Evolutionary conservation across 1,284 basidiomycete species (phyloP).

Genomic region (Ganoderma sp.): DNA sequence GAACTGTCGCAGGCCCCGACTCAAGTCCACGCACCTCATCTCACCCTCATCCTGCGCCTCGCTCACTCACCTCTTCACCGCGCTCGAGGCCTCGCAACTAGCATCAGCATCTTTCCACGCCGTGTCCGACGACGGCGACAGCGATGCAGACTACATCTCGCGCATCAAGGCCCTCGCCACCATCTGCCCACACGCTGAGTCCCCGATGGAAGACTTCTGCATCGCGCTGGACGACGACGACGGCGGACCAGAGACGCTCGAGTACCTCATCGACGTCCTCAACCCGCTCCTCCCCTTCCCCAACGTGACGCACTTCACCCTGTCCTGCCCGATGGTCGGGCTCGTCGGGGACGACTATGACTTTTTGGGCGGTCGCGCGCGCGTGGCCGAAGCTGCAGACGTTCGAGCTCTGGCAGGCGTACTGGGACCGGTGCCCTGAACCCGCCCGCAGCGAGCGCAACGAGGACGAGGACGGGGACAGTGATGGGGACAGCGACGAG

Average conservation of each 20-base stretch:
- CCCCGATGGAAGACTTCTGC: neutral
- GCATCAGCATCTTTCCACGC: neutral
- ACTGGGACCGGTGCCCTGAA: neutral
- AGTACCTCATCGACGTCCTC: neutral
- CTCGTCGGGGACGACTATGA: neutral
- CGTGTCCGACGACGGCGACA: neutral
- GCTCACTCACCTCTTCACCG: neutral
- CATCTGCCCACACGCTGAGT: neutral
- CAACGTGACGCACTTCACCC: neutral
- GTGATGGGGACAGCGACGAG: neutral
- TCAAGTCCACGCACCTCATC: neutral
- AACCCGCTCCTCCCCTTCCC: neutral
- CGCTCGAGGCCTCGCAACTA: neutral
- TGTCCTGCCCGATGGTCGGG: neutral
- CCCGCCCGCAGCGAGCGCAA: neutral
- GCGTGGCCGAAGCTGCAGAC: neutral
- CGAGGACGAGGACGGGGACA: neutral
- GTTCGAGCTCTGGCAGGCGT: neutral
- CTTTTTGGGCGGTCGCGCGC: neutral
- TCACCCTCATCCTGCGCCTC: neutral
- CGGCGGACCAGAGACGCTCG: neutral
- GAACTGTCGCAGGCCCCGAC: neutral
- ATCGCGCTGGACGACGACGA: neutral
- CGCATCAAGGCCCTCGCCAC: neutral
- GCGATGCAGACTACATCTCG: neutral